phyloP scores from a whole-genome alignment of 179 eudicot species.

The Silene coronaria region DNA sequence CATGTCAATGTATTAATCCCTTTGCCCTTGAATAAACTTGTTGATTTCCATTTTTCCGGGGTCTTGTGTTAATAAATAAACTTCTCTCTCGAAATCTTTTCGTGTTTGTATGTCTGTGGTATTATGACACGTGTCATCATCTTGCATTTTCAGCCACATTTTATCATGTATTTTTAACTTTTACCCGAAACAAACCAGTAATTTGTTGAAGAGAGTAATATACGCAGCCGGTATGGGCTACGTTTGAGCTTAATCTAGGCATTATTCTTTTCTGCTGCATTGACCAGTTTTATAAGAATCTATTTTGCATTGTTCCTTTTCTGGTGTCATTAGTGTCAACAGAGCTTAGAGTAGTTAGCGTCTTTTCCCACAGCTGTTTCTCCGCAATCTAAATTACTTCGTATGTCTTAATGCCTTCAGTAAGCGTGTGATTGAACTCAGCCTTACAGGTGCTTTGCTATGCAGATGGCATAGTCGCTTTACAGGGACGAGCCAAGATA shows the following conservation, averaged over 20 bases:
- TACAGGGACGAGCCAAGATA: not conserved
- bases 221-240: not conserved
- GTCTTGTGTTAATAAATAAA: too few species aligned
- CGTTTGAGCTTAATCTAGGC: too few species aligned
- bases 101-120: too few species aligned
- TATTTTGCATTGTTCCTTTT: not conserved
- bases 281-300: not conserved
- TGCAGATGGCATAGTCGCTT: not conserved
- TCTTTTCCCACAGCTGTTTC: not conserved
- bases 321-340: not conserved
- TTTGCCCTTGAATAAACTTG: too few species aligned
- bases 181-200: not conserved
- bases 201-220: too few species aligned
- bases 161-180: too few species aligned
- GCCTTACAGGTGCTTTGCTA: slow-evolving; percentile 13
- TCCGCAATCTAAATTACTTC: too few species aligned
- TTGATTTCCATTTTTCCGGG: too few species aligned
- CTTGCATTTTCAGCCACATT: too few species aligned
- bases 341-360: not conserved
- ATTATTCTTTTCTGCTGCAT: not conserved
- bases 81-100: too few species aligned
- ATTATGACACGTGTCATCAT: too few species aligned
- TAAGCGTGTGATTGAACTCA: not conserved
- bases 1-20: not conserved
- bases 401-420: not conserved